Conservation (phyloP, 768 basidiomycete species). For the Rhodotorula paludigena region DNA sequence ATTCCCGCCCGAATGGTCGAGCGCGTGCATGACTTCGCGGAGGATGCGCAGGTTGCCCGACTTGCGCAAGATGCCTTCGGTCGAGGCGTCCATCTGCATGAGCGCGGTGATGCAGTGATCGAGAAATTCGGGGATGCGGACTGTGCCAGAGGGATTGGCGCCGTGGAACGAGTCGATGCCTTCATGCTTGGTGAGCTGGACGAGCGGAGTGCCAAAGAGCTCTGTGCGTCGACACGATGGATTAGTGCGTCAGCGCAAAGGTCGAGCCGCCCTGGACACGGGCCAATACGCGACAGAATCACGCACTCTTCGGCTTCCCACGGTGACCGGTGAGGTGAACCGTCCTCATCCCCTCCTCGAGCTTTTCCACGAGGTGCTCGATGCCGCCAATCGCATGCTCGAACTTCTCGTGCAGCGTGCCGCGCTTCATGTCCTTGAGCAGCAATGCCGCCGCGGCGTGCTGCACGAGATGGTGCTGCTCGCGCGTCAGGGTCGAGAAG, state of each 20-base stretch:
- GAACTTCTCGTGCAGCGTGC: not conserved
- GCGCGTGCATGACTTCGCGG: slow-evolving; percentile 12
- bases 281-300: not conserved
- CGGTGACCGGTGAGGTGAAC: not conserved
- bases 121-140: slow-evolving; percentile 29
- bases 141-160: slow-evolving; percentile 10
- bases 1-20: slow-evolving; percentile 16
- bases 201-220: slow-evolving; percentile 21
- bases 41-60: slow-evolving; percentile 11
- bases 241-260: too few species aligned
- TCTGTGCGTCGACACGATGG: too few species aligned
- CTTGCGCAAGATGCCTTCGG: slow-evolving; percentile 25
- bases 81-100: slow-evolving; percentile 21
- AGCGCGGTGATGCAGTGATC: slow-evolving; percentile 34
- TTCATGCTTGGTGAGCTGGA: slow-evolving; percentile 18
- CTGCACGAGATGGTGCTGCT: slow-evolving; percentile 27
- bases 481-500: slow-evolving; percentile 19
- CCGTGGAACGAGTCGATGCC: slow-evolving; percentile 22
- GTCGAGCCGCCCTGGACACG: too few species aligned
- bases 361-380: not conserved
- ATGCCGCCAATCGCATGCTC: slow-evolving; percentile 15
- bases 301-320: slow-evolving; percentile 5
- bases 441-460: slow-evolving; percentile 26
- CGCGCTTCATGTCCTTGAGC: slow-evolving; percentile 15
- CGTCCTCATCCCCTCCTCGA: not conserved